Conservation (phyloP, 2,329 filamentous ascomycete genomes). For the Dactylellina haptotyla region DNA sequence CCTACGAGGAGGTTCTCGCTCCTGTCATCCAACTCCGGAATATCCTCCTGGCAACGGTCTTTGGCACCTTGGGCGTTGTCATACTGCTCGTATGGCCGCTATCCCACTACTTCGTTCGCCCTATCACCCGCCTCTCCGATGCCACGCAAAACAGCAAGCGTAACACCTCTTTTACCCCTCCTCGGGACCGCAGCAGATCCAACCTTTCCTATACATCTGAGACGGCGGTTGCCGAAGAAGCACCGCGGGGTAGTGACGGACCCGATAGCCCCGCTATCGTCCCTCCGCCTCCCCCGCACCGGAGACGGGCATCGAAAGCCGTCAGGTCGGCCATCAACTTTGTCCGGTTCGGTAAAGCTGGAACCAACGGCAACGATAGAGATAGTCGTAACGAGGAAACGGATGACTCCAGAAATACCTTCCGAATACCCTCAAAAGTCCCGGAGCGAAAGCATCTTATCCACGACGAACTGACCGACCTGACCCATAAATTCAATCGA, state of each 20-base stretch:
- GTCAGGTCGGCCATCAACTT: constrained; percentile 37
- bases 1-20: constrained; percentile 76
- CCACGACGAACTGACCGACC: constrained; percentile 74
- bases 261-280: constrained; percentile 1
- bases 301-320: constrained; percentile 17
- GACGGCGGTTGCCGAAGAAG: background rate
- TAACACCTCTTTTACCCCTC: background rate
- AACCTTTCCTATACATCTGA: constrained; percentile 4
- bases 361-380: background rate
- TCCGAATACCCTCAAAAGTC: constrained; percentile 87
- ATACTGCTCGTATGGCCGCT: constrained; percentile 78
- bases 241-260: constrained; percentile 20
- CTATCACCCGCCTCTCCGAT: constrained; percentile 78
- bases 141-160: constrained; percentile 75
- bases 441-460: constrained; percentile 77
- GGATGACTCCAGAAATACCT: constrained; percentile 66
- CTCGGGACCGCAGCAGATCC: constrained; percentile 9
- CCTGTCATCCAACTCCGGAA: constrained; percentile 81
- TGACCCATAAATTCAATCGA: constrained; percentile 91
- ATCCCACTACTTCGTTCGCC: constrained; percentile 82
- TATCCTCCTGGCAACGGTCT: constrained; percentile 84
- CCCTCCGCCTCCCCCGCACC: background rate
- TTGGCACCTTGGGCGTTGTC: constrained; percentile 80
- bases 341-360: constrained; percentile 6
- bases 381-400: constrained; percentile 43